Base-by-base conservation (phyloP, 371 early-diverging fungal species). In the Circinella minor region DNA sequence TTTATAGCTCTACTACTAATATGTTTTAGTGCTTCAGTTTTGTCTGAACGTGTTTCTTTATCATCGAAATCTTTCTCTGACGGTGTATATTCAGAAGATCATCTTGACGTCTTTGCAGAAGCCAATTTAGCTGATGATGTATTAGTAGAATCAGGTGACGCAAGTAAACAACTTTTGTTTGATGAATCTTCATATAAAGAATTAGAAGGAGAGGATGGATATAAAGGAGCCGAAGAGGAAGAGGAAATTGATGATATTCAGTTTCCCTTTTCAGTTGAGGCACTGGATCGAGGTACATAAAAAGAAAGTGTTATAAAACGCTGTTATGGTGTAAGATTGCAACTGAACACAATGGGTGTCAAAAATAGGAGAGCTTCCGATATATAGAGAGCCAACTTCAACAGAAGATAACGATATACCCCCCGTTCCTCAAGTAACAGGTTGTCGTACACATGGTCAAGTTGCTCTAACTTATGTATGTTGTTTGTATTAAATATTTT, bases 361-460 rank as follows among this genome's bases (percentile, higher is more conserved):
- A 27, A 51, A 51, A 51, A 57, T 27, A 57, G 57, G 57, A 7
- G 57, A 57, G 14, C 27, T 57, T 27, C 57, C 57, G 6, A 27
- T 57, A 57, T 57, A 57, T 14, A 34, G 36, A 57, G 34, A 57
- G 5, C 57, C 57, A 7, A 57, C 57, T 5, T 9, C 5, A 6
- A 57, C 57, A 10, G 34, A 34, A 57, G 57, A 14, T 27, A 57
- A 57, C 14, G 57, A 57, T 57, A 57, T 62, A 20, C 69, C 70
- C 15, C 71, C 66, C 61, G 78, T 71, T 36, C 60, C 76, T 6
- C 70, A 70, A 62, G 64, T 73, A 17, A 72, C 76, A 13, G 73
- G 71, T 18, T 84, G 84, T 62, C 77, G 76, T 55, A 85, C 85
- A n/a, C 79, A 83, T 55, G 86, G 88, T 14, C 85, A 85, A 38